Evolutionary conservation across 2,329 filamentous ascomycete species (phyloP).

Genomic region (Fusarium falciforme): DNA sequence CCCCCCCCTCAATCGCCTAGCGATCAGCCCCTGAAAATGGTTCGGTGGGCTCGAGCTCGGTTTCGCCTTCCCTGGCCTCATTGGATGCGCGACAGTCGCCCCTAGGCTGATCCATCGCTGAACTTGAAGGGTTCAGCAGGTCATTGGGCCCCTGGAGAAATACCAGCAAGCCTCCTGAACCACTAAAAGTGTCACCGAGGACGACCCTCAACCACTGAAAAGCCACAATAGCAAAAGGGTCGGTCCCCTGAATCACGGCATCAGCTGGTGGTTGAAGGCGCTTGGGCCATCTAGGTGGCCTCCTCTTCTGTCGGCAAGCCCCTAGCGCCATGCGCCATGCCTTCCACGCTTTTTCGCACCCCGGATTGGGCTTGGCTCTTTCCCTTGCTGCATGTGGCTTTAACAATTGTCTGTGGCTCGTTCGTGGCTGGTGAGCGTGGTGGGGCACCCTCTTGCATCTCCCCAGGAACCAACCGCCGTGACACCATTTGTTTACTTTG

Average conservation of each 20-base stretch:
- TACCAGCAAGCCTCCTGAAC: slow-evolving; percentile 2
- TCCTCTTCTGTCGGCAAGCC: slow-evolving; percentile 22
- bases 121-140: neutral
- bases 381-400: slow-evolving; percentile 25
- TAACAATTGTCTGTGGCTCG: slow-evolving; percentile 13
- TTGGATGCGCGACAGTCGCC: slow-evolving; percentile 5
- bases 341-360: slow-evolving; percentile 1
- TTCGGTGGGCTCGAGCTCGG: slow-evolving; percentile 23
- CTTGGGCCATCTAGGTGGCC: slow-evolving; percentile 4
- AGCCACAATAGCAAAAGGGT: slow-evolving; percentile 15
- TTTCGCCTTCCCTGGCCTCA: slow-evolving; percentile 9
- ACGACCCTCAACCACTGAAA: slow-evolving; percentile 20
- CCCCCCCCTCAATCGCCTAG: slow-evolving; percentile 11
- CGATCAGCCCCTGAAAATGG: slow-evolving; percentile 38
- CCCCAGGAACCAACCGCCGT: slow-evolving; percentile 37
- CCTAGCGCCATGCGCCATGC: slow-evolving; percentile 41
- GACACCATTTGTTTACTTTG: slow-evolving; percentile 42
- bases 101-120: slow-evolving; percentile 2
- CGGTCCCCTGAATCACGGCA: slow-evolving; percentile 29
- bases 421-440: slow-evolving; percentile 10
- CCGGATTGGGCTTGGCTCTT: slow-evolving; percentile 23
- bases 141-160: slow-evolving; percentile 13
- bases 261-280: slow-evolving; percentile 27
- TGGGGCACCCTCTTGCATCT: slow-evolving; percentile 16
- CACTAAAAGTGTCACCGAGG: slow-evolving; percentile 10